Base-by-base conservation (phyloP, 176 grass and related monocot species). In the Oryza officinalis region DNA sequence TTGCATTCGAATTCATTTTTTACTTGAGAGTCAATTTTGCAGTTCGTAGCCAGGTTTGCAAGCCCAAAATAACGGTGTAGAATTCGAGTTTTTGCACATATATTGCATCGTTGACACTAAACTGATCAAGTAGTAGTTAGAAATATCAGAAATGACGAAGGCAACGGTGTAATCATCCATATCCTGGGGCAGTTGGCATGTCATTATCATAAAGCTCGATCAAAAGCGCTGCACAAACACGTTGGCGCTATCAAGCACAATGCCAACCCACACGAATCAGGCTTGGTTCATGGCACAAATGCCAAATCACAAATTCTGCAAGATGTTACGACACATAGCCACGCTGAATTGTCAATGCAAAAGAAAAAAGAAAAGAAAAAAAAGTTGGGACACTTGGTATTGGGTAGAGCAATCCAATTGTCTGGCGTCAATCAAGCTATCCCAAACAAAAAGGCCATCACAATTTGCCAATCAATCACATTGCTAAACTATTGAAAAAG, bases 151-250 rank as follows among this genome's bases (percentile, higher is more conserved):
- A 61, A 69, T 32, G 27, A 60, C 27, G 33, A 83, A 41, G 6
- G 4, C 60, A 22, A 30, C 35, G 17, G 13, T 25, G 45, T 28
- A 75, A 65, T 44, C n/a, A 41, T 59, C 74, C 71, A 54, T 41
- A 73, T 65, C 27, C 18, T 68, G 45, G 70, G 33, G 17, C 74
- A 31, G 63, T 15, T 87, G 67, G 4, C 40, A 0, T 61, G 84
- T 90, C 75, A 15, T 79, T 80, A n/a, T 87, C 88, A 37, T 67
- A 49, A 49, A 32, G 3, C 41, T 86, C n/a, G 37, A 72, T 57
- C 33, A 77, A 77, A 85, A 85, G 25, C 6, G 37, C 43, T 68
- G 63, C n/a, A 45, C 63, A 31, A 41, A 17, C 57, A 78, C 37
- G 32, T 54, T 46, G 18, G 41, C 28, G 57, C 40, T 3, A n/a